Evolutionary conservation across 2,329 filamentous ascomycete genomes (phyloP), one percentile per base, ranked within the genome.

Genomic region (Chaetomium olivaceum): DNA sequence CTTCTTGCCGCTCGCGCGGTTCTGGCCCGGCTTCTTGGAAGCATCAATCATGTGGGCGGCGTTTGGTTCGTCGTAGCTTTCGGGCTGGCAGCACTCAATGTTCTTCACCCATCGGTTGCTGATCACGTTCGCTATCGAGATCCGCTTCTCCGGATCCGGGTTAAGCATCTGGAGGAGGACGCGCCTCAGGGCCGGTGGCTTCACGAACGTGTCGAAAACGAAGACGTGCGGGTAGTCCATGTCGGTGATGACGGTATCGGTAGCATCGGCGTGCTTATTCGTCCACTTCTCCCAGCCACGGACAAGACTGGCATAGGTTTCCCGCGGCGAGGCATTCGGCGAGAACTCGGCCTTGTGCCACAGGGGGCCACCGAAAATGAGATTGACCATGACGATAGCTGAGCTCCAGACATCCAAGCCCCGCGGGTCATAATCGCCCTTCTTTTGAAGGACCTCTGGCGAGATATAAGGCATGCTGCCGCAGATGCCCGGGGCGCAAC

Each of bases 391-490:
- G 70, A 95, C 89, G 64, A 96, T 89, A 27, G 89, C 93, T 59
- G 90, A 90, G 62, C 90, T 90, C 93, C 93, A 97, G 14, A 96
- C 89, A 73, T 97, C 93, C 14, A 96, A 80, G 4, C 89, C 86
- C 55, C 92, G 88, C 1, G 93, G 89, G 74, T 96, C 93, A 72
- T 85, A 88, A 60, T 82, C 77, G 72, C 79, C 77, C 68, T 87
- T 81, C 80, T 91, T 91, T 55, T 82, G 83, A 43, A 95, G 80
- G 5, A 96, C 91, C 76, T 96, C 92, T 1, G 93, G 93, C 0
- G 92, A 91, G 72, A 95, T 93, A 76, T 96, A 96, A 1, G 92
- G 92, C 72, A 90, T 82, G 74, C 91, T 94, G 68, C 92, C 92
- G 76, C 92, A 94, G 70, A 96, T 90, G 23, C 91, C 92, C 4